Evolutionary conservation across 164 flowering plant species (phyloP), one percentile per base, ranked within the genome.

Genomic region (Brasenia schreberi): DNA sequence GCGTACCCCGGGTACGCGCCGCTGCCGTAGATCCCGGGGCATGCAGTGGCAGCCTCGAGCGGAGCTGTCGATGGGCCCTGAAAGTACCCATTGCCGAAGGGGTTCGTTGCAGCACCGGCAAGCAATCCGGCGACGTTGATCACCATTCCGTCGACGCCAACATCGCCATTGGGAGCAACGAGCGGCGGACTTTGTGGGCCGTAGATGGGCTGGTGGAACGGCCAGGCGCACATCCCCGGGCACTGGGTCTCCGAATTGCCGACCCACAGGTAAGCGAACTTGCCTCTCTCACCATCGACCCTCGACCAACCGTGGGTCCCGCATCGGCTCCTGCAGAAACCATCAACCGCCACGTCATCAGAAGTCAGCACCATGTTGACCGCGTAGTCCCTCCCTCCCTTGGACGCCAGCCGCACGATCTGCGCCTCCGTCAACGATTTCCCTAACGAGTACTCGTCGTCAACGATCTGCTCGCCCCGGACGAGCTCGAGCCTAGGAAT

Each of bases 141-240:
- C 4, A 82, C 66, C 81, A 85, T 79, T 0, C 89, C 89, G 63
- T 85, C 89, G 11, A 85, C 18, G 5, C 87, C 89, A 64, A 83
- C 85, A 42, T 85, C 84, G 65, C 74, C 71, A 80, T 85, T 85
- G 17, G 89, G 87, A 0, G 87, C 77, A 0, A 82, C 79, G 64
- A 85, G 43, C 0, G 90, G 86, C 53, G 83, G 76, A 64, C 63
- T 69, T 74, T 85, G 87, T 0, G 90, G 90, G 3, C 90, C 90
- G 72, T 83, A 83, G 6, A 82, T 69, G 12, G 90, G 90, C 69
- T 79, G 83, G 80, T 84, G 88, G 73, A 84, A 84, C 0, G 86
- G 88, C 88, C 88, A 84, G 6, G 88, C 86, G 72, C 88, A 84
- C 33, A 74, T 77, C 3, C 88, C 88, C 0, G 88, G 85, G 68